These are phyloP conservation scores for Suhomyces bribrorum DNA, from an alignment of 1,139 yeast species.

Conservation along the genomic window DNA sequence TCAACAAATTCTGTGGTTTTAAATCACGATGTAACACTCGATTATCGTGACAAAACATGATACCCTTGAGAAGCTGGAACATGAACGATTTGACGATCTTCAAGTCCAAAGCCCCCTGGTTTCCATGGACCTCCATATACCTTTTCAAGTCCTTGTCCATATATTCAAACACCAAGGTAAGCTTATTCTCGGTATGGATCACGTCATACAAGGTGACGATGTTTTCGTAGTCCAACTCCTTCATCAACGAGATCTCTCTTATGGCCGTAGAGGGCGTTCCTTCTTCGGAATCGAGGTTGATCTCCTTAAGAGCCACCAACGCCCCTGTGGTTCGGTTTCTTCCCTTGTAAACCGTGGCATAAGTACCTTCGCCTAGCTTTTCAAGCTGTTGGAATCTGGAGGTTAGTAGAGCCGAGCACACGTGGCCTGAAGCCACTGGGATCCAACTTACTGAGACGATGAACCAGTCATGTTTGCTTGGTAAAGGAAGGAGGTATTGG, in stretches of 20 bases:
- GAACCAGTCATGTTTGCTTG: constrained; percentile 26
- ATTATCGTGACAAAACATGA: constrained; percentile 93
- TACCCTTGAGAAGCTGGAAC: constrained; percentile 89
- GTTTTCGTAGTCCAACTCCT: constrained; percentile 91
- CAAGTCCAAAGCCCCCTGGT: constrained; percentile 76
- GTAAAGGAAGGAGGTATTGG: too few species aligned
- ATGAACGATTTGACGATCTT: constrained; percentile 84
- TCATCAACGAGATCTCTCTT: constrained; percentile 94
- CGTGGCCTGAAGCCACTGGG: too few species aligned
- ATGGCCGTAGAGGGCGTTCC: constrained; percentile 99
- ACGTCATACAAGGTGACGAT: constrained; percentile 93
- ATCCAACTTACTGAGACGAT: constrained; percentile 30
- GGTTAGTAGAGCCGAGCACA: constrained; percentile 7
- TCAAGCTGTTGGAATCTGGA: constrained; percentile 62
- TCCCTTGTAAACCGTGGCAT: constrained; percentile 97
- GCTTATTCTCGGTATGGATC: constrained; percentile 93
- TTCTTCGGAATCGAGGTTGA: constrained; percentile 91
- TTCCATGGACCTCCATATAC: constrained; percentile 91
- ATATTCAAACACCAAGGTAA: constrained; percentile 88
- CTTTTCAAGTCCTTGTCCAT: constrained; percentile 93
- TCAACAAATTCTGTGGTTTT: constrained; percentile 91
- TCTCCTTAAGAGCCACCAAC: constrained; percentile 91
- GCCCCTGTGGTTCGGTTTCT: constrained; percentile 90
- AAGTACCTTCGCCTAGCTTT: constrained; percentile 95
- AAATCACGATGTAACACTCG: constrained; percentile 92